phyloP scores from a whole-genome alignment of 2,329 filamentous ascomycete species.

The Penicillium sp. region DNA sequence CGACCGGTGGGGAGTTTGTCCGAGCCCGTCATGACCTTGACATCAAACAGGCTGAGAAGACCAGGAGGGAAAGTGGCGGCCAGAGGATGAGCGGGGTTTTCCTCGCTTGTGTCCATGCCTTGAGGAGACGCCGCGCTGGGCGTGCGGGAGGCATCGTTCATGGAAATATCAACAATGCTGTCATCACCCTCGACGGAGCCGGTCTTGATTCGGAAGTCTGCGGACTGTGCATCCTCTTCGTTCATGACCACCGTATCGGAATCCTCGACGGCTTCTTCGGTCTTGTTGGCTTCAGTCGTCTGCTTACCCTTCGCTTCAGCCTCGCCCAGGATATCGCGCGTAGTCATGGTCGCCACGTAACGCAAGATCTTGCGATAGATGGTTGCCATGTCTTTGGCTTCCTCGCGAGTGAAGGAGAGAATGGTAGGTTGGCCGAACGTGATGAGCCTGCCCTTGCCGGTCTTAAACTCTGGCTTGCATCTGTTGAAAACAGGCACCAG shows the following conservation, averaged over 20 bases:
- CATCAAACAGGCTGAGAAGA: constrained; percentile 73
- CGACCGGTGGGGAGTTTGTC: constrained; percentile 69
- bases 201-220: constrained; percentile 70
- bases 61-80: constrained; percentile 61
- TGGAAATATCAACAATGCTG: constrained; percentile 84
- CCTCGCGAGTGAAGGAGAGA: constrained; percentile 72
- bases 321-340: constrained; percentile 63
- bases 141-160: constrained; percentile 63
- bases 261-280: constrained; percentile 56
- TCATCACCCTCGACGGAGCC: constrained; percentile 86
- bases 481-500: constrained; percentile 53
- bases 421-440: constrained; percentile 56
- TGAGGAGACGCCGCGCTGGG: constrained; percentile 19
- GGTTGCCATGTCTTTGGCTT: constrained; percentile 67
- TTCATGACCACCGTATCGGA: constrained; percentile 69
- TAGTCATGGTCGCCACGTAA: constrained; percentile 75
- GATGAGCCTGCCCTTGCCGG: constrained; percentile 19
- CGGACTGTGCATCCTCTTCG: constrained; percentile 63
- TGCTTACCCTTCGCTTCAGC: constrained; percentile 29
- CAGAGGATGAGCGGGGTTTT: constrained; percentile 51
- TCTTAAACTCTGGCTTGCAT: constrained; percentile 15
- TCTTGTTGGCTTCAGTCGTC: constrained; percentile 47
- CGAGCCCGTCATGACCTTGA: constrained; percentile 65
- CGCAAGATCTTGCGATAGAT: constrained; percentile 80
- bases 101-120: constrained; percentile 17